Evolutionary conservation across 2,329 filamentous ascomycete genomes (phyloP).

Genomic region (Ceratocystis smalleyi): DNA sequence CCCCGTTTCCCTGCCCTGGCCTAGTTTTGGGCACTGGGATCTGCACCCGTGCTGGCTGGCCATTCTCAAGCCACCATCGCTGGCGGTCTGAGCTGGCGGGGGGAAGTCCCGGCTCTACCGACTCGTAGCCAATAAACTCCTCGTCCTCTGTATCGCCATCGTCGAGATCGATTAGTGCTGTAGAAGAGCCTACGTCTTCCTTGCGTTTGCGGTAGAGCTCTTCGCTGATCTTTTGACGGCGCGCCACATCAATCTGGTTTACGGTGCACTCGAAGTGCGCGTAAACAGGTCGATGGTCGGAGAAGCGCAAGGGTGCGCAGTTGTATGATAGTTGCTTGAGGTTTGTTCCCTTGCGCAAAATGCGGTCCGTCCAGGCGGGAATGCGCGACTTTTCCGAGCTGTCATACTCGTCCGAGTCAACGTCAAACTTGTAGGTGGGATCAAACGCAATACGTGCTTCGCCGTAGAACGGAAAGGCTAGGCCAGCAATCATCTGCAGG

Average conservation of each 20-base stretch:
- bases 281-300: conserved; percentile 91
- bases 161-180: conserved; percentile 36
- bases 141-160: conserved; percentile 51
- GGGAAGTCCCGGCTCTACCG: conserved; percentile 62
- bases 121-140: conserved; percentile 65
- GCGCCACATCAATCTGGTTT: conserved; percentile 59
- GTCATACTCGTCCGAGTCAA: conserved; percentile 79
- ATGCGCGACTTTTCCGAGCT: conserved; percentile 92
- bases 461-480: conserved; percentile 81
- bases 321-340: conserved; percentile 73
- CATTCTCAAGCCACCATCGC: conserved; percentile 56
- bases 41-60: conserved; percentile 58
- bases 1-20: too few species aligned
- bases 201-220: conserved; percentile 59
- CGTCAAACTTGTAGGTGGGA: conserved; percentile 91
- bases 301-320: conserved; percentile 69
- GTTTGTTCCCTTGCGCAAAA: conserved; percentile 71
- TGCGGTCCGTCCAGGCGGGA: conserved; percentile 91
- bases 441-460: conserved; percentile 77
- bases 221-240: conserved; percentile 56
- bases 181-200: conserved; percentile 48
- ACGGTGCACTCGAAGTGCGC: conserved; percentile 75
- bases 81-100: conserved; percentile 52
- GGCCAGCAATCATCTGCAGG: conserved; percentile 85
- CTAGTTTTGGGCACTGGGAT: conserved; percentile 44